Conservation (phyloP, 2,329 filamentous ascomycete genomes). For the Fusarium sp. region DNA sequence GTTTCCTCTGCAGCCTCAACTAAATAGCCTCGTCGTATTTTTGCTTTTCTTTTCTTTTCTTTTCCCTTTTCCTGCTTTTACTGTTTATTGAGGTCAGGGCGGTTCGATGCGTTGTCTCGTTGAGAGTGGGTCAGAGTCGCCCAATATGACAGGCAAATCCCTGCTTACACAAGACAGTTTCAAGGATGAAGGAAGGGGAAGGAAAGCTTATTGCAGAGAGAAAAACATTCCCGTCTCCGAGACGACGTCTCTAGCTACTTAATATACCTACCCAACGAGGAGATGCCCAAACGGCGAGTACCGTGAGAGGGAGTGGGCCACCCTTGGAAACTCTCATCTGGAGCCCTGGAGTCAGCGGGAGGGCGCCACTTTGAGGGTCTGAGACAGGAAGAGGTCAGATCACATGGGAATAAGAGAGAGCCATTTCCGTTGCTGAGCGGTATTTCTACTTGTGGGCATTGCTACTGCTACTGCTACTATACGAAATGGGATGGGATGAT, state of each 20-base stretch:
- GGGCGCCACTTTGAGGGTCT: conserved; percentile 24
- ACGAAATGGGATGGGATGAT: too few relatives aligned
- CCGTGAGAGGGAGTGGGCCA: not conserved
- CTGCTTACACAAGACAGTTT: conserved; percentile 23
- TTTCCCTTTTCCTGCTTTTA: conserved; percentile 8
- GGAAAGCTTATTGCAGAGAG: not conserved
- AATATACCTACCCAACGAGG: not conserved
- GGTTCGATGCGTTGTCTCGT: conserved; percentile 42
- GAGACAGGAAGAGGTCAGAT: conserved; percentile 26
- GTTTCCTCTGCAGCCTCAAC: not conserved
- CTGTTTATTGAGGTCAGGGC: conserved; percentile 22
- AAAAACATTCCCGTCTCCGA: not conserved
- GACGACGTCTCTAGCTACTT: conserved; percentile 5
- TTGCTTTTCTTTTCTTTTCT: conserved; percentile 6
- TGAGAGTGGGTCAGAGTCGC: conserved; percentile 33
- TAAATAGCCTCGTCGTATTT: not conserved
- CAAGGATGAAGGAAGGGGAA: not conserved
- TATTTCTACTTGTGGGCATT: not conserved
- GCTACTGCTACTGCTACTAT: too few relatives aligned
- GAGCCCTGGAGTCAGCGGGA: conserved; percentile 24
- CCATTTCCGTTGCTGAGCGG: not conserved
- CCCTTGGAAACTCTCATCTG: conserved; percentile 8
- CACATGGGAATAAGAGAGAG: conserved; percentile 25
- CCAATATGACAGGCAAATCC: conserved; percentile 34
- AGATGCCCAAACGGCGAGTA: conserved; percentile 28